These are phyloP conservation scores for bread wheat (Triticum aestivum) DNA, from an alignment of 176 grass and related monocot species.

Conservation along the genomic window IWGSC_CS_RefSeq_v2.1 NC_057810.1:455374867-455375366, in stretches of 20 bases:
- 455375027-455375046: neutral
- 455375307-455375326: neutral
- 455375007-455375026: constrained; percentile 13
- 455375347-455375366: neutral
- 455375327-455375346: neutral
- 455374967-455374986: neutral
- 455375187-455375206: neutral
- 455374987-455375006: neutral
- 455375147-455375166: neutral
- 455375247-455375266: neutral
- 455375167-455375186: neutral
- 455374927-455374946: neutral
- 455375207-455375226: neutral
- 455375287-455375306: neutral
- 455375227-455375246: neutral
- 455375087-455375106: constrained; percentile 2
- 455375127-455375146: neutral
- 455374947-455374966: neutral
- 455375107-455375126: neutral
- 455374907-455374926: neutral
- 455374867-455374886: neutral
- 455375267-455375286: neutral
- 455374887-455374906: neutral
- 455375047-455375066: neutral
- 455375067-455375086: neutral